Evolutionary conservation across 228 moss, liverwort and hornwort species (phyloP), one percentile per base, ranked within the genome.

Genomic region (Sphagnum fallax): DNA sequence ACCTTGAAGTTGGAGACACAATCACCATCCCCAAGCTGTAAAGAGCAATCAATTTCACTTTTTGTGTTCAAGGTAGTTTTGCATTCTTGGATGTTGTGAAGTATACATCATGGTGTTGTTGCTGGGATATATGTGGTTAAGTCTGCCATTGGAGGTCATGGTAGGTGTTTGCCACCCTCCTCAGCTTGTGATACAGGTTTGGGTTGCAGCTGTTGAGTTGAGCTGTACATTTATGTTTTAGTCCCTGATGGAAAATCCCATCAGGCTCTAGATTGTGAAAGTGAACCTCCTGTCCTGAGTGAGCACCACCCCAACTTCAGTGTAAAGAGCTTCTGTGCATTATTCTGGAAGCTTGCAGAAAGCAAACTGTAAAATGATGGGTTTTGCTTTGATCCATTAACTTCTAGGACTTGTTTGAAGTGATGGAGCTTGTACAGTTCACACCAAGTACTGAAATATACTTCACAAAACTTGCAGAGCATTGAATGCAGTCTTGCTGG

Each of bases 1-100:
- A 65, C 5, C 72, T 85, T 65, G 78, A 78, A 18, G 81, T 78
- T 60, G 85, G 85, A 6, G 76, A 85, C 8, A 64, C 76, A 11
- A 72, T 85, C 70, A 79, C 76, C 5, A 77, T 85, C 53, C 85
- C 84, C 52, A 69, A 60, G 61, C 6, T 48, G n/a, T 51, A 8
- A 8, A 10, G 55, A 55, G 10, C 60, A 11, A 16, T 50, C 4
- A 48, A 6, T 51, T 32, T 32, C 2, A 32, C 32, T 50, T 60
- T 13, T 61, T 48, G 50, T 48, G 48, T 10, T 61, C 6, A 50
- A 48, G 55, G 12, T 55, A 8, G 12, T 55, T 49, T 69, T 47
- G 48, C 58, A 48, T 53, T 68, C 7, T 47, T 16, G 68, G 12
- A 18, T 18, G 68, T 58, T 68, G 47, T 50, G 13, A 32, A n/a